A percentile compares a stretch with the other conserved stretches of the same genome.
These are phyloP conservation scores for Gastrolobium bilobum DNA, from an alignment of 306 rosid species.

Conservation along the genomic window DNA sequence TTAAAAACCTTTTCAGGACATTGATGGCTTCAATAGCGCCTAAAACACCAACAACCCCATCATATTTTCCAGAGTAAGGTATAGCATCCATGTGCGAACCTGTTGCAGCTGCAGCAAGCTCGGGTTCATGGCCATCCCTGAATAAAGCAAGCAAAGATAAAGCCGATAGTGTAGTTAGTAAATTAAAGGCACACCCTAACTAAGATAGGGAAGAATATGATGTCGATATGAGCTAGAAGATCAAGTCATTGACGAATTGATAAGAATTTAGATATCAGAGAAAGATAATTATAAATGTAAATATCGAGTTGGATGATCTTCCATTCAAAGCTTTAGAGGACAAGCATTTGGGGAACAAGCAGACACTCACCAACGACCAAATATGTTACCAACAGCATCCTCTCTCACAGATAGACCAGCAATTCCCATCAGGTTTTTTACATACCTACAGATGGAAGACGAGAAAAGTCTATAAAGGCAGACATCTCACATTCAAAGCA, in stretches of 20 bases:
- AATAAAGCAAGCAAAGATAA: slow-evolving; percentile 44
- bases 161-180: slow-evolving; percentile 14
- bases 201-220: slow-evolving; percentile 1
- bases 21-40: slow-evolving; percentile 98
- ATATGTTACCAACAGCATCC: slow-evolving; percentile 96
- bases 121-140: slow-evolving; percentile 83
- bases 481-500: slow-evolving; percentile 27
- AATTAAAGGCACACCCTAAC: slow-evolving; percentile 1
- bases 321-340: neutral
- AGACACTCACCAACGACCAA: slow-evolving; percentile 86
- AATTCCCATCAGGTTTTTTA: slow-evolving; percentile 78
- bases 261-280: slow-evolving; percentile 5
- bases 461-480: slow-evolving; percentile 37
- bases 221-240: slow-evolving; percentile 38
- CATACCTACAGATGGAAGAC: slow-evolving; percentile 68
- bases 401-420: slow-evolving; percentile 93
- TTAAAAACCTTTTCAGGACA: slow-evolving; percentile 75
- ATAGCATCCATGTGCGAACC: slow-evolving; percentile 98
- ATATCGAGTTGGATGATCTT: neutral
- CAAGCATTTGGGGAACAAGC: slow-evolving; percentile 14
- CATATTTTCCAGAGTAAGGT: slow-evolving; percentile 97
- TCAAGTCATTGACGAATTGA: neutral
- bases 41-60: slow-evolving; percentile 96
- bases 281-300: neutral
- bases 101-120: slow-evolving; percentile 87